Conservation (phyloP, 2,329 filamentous ascomycete genomes). For the Xylariaceae sp. region DNA sequence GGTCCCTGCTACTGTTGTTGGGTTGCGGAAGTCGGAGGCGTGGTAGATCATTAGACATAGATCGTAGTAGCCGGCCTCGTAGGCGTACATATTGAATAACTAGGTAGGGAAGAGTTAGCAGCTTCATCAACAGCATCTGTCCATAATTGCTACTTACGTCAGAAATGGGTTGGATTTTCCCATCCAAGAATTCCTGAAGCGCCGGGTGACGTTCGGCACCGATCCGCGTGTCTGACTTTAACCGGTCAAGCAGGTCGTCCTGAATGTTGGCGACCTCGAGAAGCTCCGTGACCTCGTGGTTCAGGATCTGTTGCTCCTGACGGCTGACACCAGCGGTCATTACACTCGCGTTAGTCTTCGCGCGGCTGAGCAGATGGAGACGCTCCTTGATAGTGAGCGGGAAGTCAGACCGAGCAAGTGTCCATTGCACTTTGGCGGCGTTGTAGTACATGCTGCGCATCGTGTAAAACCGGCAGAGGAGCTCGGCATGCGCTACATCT, state of each 20-base stretch:
- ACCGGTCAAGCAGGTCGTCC: conserved; percentile 76
- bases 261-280: conserved; percentile 94
- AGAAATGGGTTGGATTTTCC: conserved; percentile 70
- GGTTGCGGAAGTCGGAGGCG: conserved; percentile 82
- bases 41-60: conserved; percentile 90
- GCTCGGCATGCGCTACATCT: conserved; percentile 74
- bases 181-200: conserved; percentile 65
- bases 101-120: conserved; percentile 34
- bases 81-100: conserved; percentile 91
- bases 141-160: conserved; percentile 51
- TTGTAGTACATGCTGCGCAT: conserved; percentile 79
- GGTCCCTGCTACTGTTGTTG: conserved; percentile 74
- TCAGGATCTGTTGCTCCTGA: conserved; percentile 76
- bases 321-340: conserved; percentile 69
- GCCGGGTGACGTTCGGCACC: conserved; percentile 55
- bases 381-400: conserved; percentile 72
- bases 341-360: conserved; percentile 88
- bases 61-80: conserved; percentile 88
- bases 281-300: conserved; percentile 78
- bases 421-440: conserved; percentile 78
- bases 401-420: conserved; percentile 80
- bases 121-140: background rate
- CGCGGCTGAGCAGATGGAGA: conserved; percentile 83
- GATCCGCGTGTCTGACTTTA: conserved; percentile 69
- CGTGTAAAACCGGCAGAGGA: conserved; percentile 89